Base-by-base conservation (phyloP, 306 rosid species). In the Fragaria nilgerrensis region DNA sequence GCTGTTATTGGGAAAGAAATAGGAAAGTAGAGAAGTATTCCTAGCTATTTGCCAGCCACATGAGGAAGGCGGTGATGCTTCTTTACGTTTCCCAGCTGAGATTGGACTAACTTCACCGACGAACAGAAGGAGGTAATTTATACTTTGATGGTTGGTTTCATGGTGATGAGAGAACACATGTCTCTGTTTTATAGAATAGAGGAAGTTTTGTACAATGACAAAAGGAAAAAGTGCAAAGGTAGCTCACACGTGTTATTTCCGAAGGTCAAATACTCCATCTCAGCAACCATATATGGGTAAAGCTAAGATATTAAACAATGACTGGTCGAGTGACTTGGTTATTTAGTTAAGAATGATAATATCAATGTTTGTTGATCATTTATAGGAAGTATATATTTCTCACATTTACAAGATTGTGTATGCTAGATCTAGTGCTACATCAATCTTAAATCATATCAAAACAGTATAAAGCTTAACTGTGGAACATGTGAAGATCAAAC, bases 191-290 rank as follows among this genome's bases (percentile, higher is more conserved):
- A 23, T 59, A 25, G 9, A 59, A 25, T 8, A 25, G 4, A 23
- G 64, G 11, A 41, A 41, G 7, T 37, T 5, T 55, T 55, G 62
- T 55, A 22, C 7, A n/a, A 9, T 8, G 62, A 55, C 63, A 17
- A 58, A 44, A 44, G 48, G 63, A 56, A 58, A 58, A 23, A 2
- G 34, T 59, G 13, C 65, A 25, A 58, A 58, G 65, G 14, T 32
- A 32, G 34, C 34, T 32, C 34, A 32, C 41, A 27, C 39, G 58
- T 70, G 15, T 70, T 13, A 0, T 13, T 17, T 70, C 43, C 59
- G 43, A 17, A 34, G 48, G 62, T 72, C 63, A 50, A 50, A 72
- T 32, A 72, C 13, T 32, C 75, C 19, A 48, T 32, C 63, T 59
- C 66, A 32, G 34, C 39, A 36, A 36, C 39, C 6, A 36, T 36